Evolutionary conservation across 139 green algal genomes (phyloP), one percentile per base, ranked within the genome.

Genomic region (Chlamydomonas schloesseri): DNA sequence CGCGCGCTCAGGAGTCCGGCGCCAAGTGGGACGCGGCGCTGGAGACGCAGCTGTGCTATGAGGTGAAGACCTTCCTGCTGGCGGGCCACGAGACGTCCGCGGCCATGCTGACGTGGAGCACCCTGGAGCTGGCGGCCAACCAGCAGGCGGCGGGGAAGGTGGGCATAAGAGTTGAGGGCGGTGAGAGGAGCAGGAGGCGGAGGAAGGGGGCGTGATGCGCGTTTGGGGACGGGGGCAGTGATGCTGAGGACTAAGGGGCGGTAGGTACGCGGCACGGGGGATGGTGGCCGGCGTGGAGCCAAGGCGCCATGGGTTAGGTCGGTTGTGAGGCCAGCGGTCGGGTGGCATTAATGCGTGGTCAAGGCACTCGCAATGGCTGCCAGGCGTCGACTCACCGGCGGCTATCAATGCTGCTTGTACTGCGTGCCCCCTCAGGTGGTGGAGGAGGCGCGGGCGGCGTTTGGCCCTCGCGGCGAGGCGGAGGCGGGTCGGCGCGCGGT

Each of bases 41-140:
- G 34, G 95, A 98, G 88, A 64, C 76, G 53, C 97, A 99, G 94
- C 92, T 99, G 87, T 98, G 96, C 90, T 99, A 96, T 87, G 97
- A 99, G 93, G 90, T 99, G 46, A 99, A 99, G 92, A 99, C 97
- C 6, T 98, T 99, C 79, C 86, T 99, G 87, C 90, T 99, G 81
- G 97, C 97, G 24, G 97, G 97, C 4, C 97, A 99, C 87, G 97
- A 99, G 88, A 99, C 97, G 20, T 96, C 89, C 84, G 95, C 97
- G 9, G 95, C 96, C 65, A 99, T 99, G 97, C 94, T 99, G 31
- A 97, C 94, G 42, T 99, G 95, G 95, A 93, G 91, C 15, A 88
- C 96, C 58, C 96, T 94, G 50, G 96, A 99, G 91, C 92, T 99
- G 29, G 69, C 50, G 83, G 85, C 57, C 65, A 92, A 65, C 64